Conservation (phyloP, 306 rosid genomes). For the Medicago arabica region DNA sequence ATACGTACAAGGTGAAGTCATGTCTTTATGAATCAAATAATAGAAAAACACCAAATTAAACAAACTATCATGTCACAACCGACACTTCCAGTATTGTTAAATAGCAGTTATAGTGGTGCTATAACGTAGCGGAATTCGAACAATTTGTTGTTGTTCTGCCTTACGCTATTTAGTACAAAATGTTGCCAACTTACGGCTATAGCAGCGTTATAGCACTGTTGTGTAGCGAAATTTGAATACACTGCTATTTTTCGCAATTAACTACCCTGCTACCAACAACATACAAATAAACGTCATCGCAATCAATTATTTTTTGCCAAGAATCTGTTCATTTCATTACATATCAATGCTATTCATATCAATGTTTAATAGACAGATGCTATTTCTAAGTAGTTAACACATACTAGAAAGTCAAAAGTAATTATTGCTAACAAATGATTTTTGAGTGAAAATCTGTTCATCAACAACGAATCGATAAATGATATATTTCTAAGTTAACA, state of each 20-base stretch:
- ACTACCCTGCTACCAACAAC: constrained; percentile 16
- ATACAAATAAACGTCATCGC: not conserved
- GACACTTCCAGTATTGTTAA: not conserved
- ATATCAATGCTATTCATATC: too few relatives aligned
- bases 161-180: not conserved
- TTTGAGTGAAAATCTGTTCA: too few relatives aligned
- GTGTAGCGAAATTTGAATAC: not conserved
- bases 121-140: not conserved
- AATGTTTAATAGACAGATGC: too few relatives aligned
- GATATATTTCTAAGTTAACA: constrained; percentile 18
- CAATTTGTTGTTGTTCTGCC: not conserved
- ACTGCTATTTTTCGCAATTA: not conserved
- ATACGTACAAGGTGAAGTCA: not conserved
- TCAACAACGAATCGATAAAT: not conserved
- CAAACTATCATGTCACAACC: not conserved
- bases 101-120: not conserved
- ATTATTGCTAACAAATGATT: too few relatives aligned
- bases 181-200: not conserved
- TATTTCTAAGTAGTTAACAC: constrained; percentile 24
- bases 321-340: too few relatives aligned
- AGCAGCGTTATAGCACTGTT: not conserved
- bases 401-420: constrained; percentile 15
- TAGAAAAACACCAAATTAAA: constrained; percentile 14
- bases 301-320: not conserved
- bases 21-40: constrained; percentile 5